Base-by-base conservation (phyloP, 2,329 filamentous ascomycete genomes). In the Colletotrichum falcatum region DNA sequence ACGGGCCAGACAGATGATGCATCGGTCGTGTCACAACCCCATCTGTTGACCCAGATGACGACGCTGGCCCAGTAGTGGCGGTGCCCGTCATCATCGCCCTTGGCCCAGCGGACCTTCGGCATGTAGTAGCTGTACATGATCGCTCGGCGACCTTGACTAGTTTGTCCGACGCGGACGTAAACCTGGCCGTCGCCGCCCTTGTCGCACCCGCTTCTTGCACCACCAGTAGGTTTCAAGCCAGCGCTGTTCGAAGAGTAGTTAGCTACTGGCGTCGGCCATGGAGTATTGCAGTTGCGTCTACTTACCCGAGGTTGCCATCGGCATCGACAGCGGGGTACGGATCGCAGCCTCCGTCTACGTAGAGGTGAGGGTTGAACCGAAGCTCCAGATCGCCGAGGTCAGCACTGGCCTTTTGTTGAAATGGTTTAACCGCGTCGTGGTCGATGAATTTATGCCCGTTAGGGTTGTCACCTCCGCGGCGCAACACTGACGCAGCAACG, bases 61-160 rank as follows among this genome's bases (percentile, higher is more conserved):
- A 26, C n/a, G 9, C 61, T 56, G 14, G 61, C 61, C 61, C 39
- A 64, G 51, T 64, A 64, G n/a, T 64, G 61, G 18, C 61, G 61
- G n/a, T 64, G 61, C 7, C 61, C 39, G 18, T 28, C 14, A 1
- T 33, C 5, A 1, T 37, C 5, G 1, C 61, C 61, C 35, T 42
- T 35, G 2, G 26, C 61, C 61, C 39, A 64, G 51, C 51, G 51
- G 1, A 64, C 61, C 11, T 64, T 64, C 0, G 61, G 61, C 2
- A 64, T 14, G 8, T 64, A 64, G 39, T 56, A 64, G 51, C 49
- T 48, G 61, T 64, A 64, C 5, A 64, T 20, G 12, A 64, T 37
- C 1, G 20, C 39, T 11, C 26, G 20, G n/a, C 51, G 61, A 1
- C 61, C 61, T 0, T 48, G 28, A 9, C 51, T 58, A n/a, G 28